Evolutionary conservation across 176 grass and related monocot genomes (phyloP).

Genomic region (Triticum turgidum): DNA sequence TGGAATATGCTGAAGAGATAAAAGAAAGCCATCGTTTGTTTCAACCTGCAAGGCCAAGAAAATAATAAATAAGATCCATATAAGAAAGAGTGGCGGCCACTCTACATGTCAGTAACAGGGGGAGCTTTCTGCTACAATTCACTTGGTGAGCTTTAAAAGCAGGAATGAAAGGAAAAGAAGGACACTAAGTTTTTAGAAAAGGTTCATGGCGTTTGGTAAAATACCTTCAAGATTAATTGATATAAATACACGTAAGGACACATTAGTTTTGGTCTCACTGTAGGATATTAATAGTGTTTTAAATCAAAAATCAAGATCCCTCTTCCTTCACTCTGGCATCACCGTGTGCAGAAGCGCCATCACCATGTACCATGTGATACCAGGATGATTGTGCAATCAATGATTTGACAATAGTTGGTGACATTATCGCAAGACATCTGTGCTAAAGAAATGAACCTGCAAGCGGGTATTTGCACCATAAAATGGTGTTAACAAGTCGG

Average conservation of each 20-base stretch:
- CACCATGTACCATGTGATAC: not conserved
- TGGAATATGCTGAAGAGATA: conserved; percentile 79
- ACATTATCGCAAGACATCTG: not conserved
- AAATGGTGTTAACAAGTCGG: not conserved
- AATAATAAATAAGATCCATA: conserved; percentile 17
- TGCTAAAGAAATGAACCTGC: not conserved
- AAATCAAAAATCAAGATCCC: not conserved
- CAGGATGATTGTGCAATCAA: not conserved
- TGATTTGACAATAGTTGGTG: not conserved
- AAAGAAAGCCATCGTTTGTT: conserved; percentile 80
- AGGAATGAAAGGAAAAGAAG: conserved; percentile 8
- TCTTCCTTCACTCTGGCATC: not conserved
- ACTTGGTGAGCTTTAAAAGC: not conserved
- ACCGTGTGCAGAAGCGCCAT: not conserved
- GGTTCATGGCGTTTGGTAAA: not conserved
- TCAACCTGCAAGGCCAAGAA: conserved; percentile 49
- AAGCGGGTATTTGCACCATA: not conserved
- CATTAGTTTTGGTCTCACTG: not conserved
- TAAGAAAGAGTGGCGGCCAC: not conserved
- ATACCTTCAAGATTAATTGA: not conserved
- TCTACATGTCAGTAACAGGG: not conserved
- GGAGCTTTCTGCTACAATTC: not conserved
- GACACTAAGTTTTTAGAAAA: not conserved
- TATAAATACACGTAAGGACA: not conserved
- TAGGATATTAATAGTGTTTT: not conserved